Evolutionary conservation across 805 yeast species (phyloP).

Genomic region (Yarrowia bubula): DNA sequence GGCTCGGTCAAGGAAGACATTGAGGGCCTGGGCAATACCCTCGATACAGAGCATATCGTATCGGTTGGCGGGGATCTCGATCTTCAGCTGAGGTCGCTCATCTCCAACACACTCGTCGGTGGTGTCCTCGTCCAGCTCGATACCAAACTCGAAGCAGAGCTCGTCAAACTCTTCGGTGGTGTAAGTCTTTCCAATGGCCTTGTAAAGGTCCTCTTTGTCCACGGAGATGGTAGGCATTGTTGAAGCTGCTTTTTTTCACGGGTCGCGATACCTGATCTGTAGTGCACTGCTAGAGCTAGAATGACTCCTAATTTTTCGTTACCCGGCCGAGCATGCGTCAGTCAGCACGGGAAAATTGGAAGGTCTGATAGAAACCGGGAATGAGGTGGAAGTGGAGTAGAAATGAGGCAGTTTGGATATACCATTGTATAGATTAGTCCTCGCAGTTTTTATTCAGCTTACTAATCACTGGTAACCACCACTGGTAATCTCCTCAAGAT

Average conservation of each 20-base stretch:
- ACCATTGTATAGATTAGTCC: no score
- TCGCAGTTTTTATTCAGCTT: no score
- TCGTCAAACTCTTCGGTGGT: conserved; percentile 94
- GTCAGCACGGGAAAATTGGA: not conserved
- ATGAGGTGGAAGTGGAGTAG: no score
- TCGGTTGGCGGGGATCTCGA: conserved; percentile 97
- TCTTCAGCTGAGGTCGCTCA: conserved; percentile 94
- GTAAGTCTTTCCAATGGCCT: conserved; percentile 58
- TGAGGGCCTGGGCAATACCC: conserved; percentile 94
- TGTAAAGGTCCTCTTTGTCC: conserved; percentile 88
- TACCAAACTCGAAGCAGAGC: conserved; percentile 94
- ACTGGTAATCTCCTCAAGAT: no score
- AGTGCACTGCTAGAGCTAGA: not conserved
- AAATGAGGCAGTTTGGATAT: no score
- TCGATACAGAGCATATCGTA: conserved; percentile 97
- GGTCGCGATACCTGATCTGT: conserved; percentile 9
- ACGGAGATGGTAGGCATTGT: conserved; percentile 95
- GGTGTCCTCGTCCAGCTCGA: conserved; percentile 97
- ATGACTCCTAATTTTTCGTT: conserved; percentile 26
- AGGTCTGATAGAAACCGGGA: no score
- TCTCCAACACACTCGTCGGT: conserved; percentile 82
- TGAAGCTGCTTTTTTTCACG: not conserved
- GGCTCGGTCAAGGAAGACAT: conserved; percentile 75
- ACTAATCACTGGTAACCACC: no score
- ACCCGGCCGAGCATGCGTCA: not conserved